Percentiles rank a stretch among this genome's conserved stretches.
phyloP scores from a whole-genome alignment of 2,329 filamentous ascomycete species.

The Talaromyces sp. region DNA sequence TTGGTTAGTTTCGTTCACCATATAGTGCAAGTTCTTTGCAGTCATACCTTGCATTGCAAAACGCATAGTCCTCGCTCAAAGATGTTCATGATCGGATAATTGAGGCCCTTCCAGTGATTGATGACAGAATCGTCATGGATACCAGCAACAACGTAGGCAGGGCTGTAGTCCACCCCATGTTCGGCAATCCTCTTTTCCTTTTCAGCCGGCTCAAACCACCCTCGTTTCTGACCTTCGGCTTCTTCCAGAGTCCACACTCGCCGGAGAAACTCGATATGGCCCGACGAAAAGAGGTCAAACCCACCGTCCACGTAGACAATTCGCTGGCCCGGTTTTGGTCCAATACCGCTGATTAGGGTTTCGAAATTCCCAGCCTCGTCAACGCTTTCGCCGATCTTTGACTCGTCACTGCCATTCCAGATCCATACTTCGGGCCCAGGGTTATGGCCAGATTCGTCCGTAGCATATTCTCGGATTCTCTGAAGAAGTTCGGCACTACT shows the following conservation, averaged over 20 bases:
- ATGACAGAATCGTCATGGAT: slow-evolving; percentile 94
- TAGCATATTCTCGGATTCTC: slow-evolving; percentile 79
- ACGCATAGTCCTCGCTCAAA: slow-evolving; percentile 95
- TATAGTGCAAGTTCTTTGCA: background rate
- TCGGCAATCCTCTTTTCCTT: slow-evolving; percentile 58
- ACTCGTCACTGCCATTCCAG: slow-evolving; percentile 53
- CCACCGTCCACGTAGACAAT: slow-evolving; percentile 95
- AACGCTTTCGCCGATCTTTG: slow-evolving; percentile 31
- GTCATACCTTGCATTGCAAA: slow-evolving; percentile 77
- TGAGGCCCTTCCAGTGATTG: slow-evolving; percentile 93
- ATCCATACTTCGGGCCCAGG: slow-evolving; percentile 83
- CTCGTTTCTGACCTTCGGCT: slow-evolving; percentile 58
- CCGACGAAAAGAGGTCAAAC: slow-evolving; percentile 93
- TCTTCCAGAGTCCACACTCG: slow-evolving; percentile 71
- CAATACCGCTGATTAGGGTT: slow-evolving; percentile 65
- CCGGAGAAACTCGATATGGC: slow-evolving; percentile 91
- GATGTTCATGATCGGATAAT: slow-evolving; percentile 99
- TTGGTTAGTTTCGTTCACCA: background rate
- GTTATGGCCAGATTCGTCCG: slow-evolving; percentile 71
- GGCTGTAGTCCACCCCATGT: slow-evolving; percentile 67
- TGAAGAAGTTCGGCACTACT: slow-evolving; percentile 66
- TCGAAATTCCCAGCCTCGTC: slow-evolving; percentile 63
- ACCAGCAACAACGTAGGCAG: slow-evolving; percentile 84
- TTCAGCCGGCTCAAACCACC: slow-evolving; percentile 69
- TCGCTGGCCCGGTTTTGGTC: slow-evolving; percentile 69